Evolutionary conservation across 1,284 basidiomycete species (phyloP), one percentile per base, ranked within the genome.

Genomic region (Rhodofomes roseus): DNA sequence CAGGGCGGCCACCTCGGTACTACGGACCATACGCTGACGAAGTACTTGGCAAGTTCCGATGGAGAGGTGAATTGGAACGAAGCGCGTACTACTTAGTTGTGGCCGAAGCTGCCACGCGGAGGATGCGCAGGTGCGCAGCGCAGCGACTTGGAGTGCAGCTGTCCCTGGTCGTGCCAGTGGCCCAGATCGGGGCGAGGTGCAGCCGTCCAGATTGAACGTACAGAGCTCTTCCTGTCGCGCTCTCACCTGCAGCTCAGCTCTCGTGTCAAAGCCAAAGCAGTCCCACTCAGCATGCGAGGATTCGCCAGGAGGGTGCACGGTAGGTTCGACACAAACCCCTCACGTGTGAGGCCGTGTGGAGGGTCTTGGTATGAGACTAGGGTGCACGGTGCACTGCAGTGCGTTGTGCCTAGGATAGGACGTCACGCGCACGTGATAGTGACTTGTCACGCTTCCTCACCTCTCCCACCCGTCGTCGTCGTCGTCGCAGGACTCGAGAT

Each of bases 381-480:
- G n/a, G n/a, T n/a, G n/a, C n/a, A n/a, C n/a, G n/a, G n/a, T n/a
- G n/a, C n/a, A n/a, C n/a, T n/a, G n/a, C n/a, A n/a, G n/a, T n/a
- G n/a, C n/a, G n/a, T n/a, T n/a, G n/a, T n/a, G n/a, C n/a, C n/a
- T 27, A 22, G 6, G 20, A 4, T 11, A 4, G 14, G 23, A 44
- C 43, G 43, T 18, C 20, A 44, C 23, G 43, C 20, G 25, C 46
- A 52, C 50, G 50, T 52, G 50, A 18, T 22, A 4, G 50, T 52
- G 31, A 52, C 53, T 7, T 5, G 40, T 62, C 61, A 60, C 56
- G 37, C 53, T 51, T 58, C 40, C 25, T 48, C 23, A n/a, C n/a
- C n/a, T n/a, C n/a, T 57, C 58, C 50, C 59, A 56, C 51, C 60
- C 58, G 43, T 52, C 56, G 52, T 59, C 62, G 52, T 59, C 62